Base-by-base conservation (phyloP, 2,329 filamentous ascomycete genomes). In the Drechslerella dactyloides region DNA sequence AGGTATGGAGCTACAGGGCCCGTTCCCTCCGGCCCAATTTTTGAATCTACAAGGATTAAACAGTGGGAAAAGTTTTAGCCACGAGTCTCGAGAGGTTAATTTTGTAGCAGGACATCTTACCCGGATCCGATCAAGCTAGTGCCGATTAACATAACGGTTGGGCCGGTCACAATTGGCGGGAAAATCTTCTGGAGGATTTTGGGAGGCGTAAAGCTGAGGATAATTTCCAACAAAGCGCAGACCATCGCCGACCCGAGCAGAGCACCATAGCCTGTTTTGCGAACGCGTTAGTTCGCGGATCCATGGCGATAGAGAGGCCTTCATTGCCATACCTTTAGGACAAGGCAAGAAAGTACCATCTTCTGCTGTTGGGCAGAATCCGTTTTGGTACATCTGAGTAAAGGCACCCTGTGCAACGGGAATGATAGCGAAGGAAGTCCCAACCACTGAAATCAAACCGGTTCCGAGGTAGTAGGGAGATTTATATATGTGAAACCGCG, bases 361-460 rank as follows among this genome's bases (percentile, higher is more conserved):
- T 35, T 59, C 73, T 50, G 46, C 60, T 27, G 79, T 78, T 1
- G 86, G 86, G 73, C 87, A 89, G 74, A 84, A 88, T 2, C 87
- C 88, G 13, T 84, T 86, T 2, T 79, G 78, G 75, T 90, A 90
- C 83, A 93, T 93, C 77, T 93, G 89, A 1, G 82, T 78, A 46
- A 94, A 85, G 2, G 87, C 89, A 52, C 90, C 89, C 33, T 84
- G 85, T 0, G 90, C 89, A 24, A 92, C 86, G 2, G 89, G 85
- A 72, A 93, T 90, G 70, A 90, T 88, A 86, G 88, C 77, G 85
- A 53, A 90, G 85, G 19, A 86, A 87, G 8, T 87, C 15, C 89
- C 90, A 2, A 91, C 89, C 2, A 92, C 91, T 0, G 89, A 91
- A 66, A 94, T 87, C 23, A 94, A 81, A 1, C 91, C 91, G 0